Percentiles rank a stretch among this genome's conserved stretches.
Evolutionary conservation across 441 rosid genomes (phyloP).

Genomic region (Gossypium davidsonii): DNA sequence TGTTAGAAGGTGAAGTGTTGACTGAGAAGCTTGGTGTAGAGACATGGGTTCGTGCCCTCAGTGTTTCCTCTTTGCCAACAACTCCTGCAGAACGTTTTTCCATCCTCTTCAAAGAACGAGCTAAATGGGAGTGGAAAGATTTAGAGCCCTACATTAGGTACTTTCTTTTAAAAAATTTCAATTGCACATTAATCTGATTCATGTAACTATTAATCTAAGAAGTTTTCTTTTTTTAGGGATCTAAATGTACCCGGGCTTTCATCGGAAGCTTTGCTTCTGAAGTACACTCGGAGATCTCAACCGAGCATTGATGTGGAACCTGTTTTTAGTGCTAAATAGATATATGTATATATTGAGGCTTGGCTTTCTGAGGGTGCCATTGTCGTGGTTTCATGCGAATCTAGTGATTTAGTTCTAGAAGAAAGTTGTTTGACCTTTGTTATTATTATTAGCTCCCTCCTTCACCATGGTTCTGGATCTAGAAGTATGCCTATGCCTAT

Average conservation of each 20-base stretch:
- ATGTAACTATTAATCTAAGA: neutral
- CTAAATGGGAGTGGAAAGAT: conserved; percentile 89
- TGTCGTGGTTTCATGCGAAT: neutral
- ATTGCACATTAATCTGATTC: neutral
- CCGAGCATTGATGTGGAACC: conserved; percentile 62
- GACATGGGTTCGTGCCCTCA: conserved; percentile 57
- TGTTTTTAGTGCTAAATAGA: conserved; percentile 66
- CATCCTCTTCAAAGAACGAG: conserved; percentile 54
- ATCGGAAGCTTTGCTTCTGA: conserved; percentile 74
- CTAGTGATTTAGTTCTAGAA: too few relatives aligned
- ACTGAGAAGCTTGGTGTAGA: conserved; percentile 71
- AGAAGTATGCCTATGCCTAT: too few relatives aligned
- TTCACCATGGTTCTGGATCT: too few relatives aligned
- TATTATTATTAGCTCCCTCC: too few relatives aligned
- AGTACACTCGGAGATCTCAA: conserved; percentile 75
- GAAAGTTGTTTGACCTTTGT: too few relatives aligned
- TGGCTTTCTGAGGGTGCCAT: neutral
- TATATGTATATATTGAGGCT: neutral
- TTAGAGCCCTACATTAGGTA: conserved; percentile 83
- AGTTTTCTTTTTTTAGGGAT: conserved; percentile 40
- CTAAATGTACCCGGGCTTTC: conserved; percentile 71
- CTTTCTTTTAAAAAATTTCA: neutral
- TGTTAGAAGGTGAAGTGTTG: conserved; percentile 88
- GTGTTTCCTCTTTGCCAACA: conserved; percentile 59
- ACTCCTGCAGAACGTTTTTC: conserved; percentile 69